Evolutionary conservation across 179 eudicot species (phyloP).

Genomic region (Amaranthus tricolor): DNA sequence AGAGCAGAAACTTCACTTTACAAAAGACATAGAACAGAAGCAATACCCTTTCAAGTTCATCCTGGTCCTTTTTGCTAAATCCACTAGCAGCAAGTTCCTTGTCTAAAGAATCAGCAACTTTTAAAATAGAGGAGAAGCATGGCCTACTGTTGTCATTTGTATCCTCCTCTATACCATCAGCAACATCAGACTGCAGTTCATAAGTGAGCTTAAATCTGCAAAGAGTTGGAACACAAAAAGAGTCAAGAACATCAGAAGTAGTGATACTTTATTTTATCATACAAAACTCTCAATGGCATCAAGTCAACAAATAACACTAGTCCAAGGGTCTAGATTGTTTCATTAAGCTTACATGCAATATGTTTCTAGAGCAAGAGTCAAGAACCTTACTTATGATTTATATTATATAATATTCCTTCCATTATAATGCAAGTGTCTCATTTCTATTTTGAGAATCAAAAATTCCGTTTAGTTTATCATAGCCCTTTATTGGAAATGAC

Average conservation of each 20-base stretch:
- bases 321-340: too few relatives aligned
- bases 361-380: too few relatives aligned
- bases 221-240: not conserved
- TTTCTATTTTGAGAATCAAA: too few relatives aligned
- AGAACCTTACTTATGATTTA: too few relatives aligned
- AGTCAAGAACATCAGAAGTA: not conserved
- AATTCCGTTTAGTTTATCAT: too few relatives aligned
- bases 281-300: not conserved
- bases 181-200: conserved; percentile 48
- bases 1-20: not conserved
- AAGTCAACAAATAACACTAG: not conserved
- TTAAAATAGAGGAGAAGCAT: conserved; percentile 60
- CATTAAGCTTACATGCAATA: not conserved
- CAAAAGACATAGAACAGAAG: not conserved
- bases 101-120: conserved; percentile 56
- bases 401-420: too few relatives aligned
- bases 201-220: conserved; percentile 71
- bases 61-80: conserved; percentile 68
- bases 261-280: not conserved
- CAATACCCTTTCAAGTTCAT: conserved; percentile 65
- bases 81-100: conserved; percentile 97
- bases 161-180: conserved; percentile 51
- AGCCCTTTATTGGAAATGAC: too few relatives aligned
- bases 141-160: conserved; percentile 58
- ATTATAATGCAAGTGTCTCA: too few relatives aligned